Evolutionary conservation across 2,329 filamentous ascomycete genomes (phyloP).

Genomic region (Onygenales sp.): DNA sequence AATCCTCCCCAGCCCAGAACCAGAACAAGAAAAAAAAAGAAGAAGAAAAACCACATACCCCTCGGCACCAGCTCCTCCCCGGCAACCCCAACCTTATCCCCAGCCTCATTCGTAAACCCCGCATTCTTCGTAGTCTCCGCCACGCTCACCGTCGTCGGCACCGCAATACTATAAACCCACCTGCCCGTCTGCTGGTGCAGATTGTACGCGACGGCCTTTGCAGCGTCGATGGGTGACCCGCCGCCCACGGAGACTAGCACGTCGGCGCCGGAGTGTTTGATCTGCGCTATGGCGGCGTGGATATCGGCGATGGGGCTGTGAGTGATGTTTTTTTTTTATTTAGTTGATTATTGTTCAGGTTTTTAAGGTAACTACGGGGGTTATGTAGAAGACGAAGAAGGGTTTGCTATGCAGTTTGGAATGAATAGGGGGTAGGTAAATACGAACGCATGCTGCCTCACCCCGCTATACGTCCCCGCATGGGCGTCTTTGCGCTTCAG

Average conservation of each 20-base stretch:
- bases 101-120: conserved; percentile 8
- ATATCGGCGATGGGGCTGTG: conserved; percentile 9
- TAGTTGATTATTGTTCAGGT: neutral
- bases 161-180: conserved; percentile 9
- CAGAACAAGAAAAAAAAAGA: too few species aligned
- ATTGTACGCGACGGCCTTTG: conserved; percentile 9
- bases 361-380: neutral
- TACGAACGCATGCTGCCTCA: conserved; percentile 10
- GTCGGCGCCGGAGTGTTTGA: conserved; percentile 6
- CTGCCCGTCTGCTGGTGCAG: neutral
- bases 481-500: conserved; percentile 1
- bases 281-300: conserved; percentile 1
- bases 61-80: conserved; percentile 15
- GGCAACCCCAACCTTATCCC: conserved; percentile 9
- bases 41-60: conserved; percentile 2
- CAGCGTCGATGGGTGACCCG: conserved; percentile 10
- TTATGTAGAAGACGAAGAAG: neutral
- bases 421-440: neutral
- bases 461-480: conserved; percentile 8
- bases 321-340: neutral
- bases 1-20: too few species aligned
- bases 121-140: conserved; percentile 10
- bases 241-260: conserved; percentile 10
- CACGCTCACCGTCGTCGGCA: conserved; percentile 11
- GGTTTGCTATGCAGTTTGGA: neutral